Evolutionary conservation across 768 basidiomycete genomes (phyloP), one percentile per base, ranked within the genome.

Genomic region (Dioszegia hungarica): DNA sequence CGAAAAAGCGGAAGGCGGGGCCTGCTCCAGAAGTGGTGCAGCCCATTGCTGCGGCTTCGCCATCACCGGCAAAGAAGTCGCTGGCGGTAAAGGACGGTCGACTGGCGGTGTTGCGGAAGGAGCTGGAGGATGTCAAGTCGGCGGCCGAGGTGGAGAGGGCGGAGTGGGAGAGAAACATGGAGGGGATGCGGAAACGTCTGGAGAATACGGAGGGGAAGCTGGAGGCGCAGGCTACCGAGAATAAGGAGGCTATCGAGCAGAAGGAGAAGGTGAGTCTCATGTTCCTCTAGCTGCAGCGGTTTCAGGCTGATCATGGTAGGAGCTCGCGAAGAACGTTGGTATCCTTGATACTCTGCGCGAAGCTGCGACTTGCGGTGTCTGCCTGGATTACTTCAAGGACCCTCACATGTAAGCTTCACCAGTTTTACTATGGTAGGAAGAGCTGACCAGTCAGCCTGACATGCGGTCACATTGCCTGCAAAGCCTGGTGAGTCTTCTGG

Each of bases 401-500:
- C 65, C 71, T 2, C 64, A 73, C 39, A 60, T 72, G 70, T 72
- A 53, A 64, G 70, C 59, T 20, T 2, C 1, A 19, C 22, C n/a
- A 17, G 27, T 14, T 20, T 15, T 40, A 39, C 14, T 14, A 37
- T 37, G 15, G 8, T n/a, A 5, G 33, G 14, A 19, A 31, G 2
- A 53, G 15, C 38, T 56, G 36, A 52, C 36, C 6, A 19, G 5
- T 17, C 44, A 66, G 66, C 41, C 39, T 66, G 3, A 60, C 67
- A 4, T 73, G 71, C 39, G 71, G 71, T 2, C 71, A 73, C 54
- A 59, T 64, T 20, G 71, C 66, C 5, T 73, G 71, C 34, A 61
- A 59, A 34, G 45, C 43, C 17, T 73, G 70, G 70, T 72, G 37
- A 64, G 70, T 56, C 57, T 59, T 22, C 45, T 45, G 6, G 38